A percentile compares a stretch with the other conserved stretches of the same genome.
Evolutionary conservation across 2,329 filamentous ascomycete genomes (phyloP).

Genomic region (Alternaria sp.): DNA sequence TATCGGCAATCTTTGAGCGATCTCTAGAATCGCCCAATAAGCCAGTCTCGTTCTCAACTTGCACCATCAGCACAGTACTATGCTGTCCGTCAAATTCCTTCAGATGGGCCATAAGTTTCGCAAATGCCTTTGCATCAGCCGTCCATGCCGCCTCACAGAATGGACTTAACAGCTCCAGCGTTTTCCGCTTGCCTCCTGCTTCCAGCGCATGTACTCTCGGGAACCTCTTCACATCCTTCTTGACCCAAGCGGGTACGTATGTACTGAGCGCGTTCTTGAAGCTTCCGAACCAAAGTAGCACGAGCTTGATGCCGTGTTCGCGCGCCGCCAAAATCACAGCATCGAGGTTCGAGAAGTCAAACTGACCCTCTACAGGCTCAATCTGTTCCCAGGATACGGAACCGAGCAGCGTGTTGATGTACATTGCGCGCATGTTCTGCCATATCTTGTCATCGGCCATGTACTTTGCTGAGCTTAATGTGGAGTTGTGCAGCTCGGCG

Average conservation of each 20-base stretch:
- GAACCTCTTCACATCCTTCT: slow-evolving; percentile 40
- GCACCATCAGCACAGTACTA: slow-evolving; percentile 63
- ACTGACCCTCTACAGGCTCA: slow-evolving; percentile 54
- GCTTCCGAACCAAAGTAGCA: slow-evolving; percentile 56
- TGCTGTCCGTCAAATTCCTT: slow-evolving; percentile 56
- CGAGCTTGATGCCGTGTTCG: slow-evolving; percentile 45
- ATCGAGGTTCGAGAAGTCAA: slow-evolving; percentile 53
- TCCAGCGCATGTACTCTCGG: slow-evolving; percentile 6
- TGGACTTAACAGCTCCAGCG: background rate
- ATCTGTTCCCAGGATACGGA: slow-evolving; percentile 56
- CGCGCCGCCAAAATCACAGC: slow-evolving; percentile 47
- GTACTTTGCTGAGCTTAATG: slow-evolving; percentile 11
- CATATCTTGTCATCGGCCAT: slow-evolving; percentile 9
- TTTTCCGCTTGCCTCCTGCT: background rate
- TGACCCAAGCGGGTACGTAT: slow-evolving; percentile 27
- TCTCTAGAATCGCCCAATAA: slow-evolving; percentile 64
- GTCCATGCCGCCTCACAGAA: slow-evolving; percentile 44
- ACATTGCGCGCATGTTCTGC: background rate
- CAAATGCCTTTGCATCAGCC: slow-evolving; percentile 51
- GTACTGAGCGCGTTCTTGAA: slow-evolving; percentile 53
- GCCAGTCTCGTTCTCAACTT: slow-evolving; percentile 64
- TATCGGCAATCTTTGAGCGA: slow-evolving; percentile 51
- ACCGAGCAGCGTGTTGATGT: slow-evolving; percentile 56
- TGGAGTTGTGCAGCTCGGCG: slow-evolving; percentile 14
- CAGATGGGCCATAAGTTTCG: slow-evolving; percentile 47